Conservation (phyloP, 495 filamentous ascomycete genomes). For the Entonaema liquescens region DNA sequence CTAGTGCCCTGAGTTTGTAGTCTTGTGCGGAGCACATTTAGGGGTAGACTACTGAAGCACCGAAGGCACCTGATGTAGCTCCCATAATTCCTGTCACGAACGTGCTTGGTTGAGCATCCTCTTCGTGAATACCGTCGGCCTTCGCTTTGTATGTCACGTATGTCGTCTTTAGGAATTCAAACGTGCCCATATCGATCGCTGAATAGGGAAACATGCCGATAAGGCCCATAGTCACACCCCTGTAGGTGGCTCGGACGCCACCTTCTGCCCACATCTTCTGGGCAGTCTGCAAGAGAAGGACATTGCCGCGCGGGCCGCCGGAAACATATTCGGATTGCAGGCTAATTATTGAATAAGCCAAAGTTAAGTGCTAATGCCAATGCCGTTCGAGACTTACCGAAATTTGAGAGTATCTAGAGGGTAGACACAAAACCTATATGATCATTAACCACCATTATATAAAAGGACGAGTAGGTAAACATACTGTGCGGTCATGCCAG, state of each 20-base stretch:
- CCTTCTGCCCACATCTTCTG: conserved; percentile 82
- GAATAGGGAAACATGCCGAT: conserved; percentile 98
- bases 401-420: conserved; percentile 98
- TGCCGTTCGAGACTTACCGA: conserved; percentile 56
- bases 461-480: conserved; percentile 37
- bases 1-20: conserved; percentile 94
- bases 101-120: conserved; percentile 79
- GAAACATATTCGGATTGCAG: conserved; percentile 94
- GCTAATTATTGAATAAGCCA: conserved; percentile 52
- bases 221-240: conserved; percentile 90
- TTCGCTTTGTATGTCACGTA: conserved; percentile 76
- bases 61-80: conserved; percentile 88
- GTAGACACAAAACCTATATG: conserved; percentile 83
- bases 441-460: conserved; percentile 26
- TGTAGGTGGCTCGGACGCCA: conserved; percentile 82
- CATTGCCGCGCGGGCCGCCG: conserved; percentile 84
- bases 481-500: conserved; percentile 92
- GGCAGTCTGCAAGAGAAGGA: conserved; percentile 80
- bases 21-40: conserved; percentile 93
- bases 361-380: neutral
- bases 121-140: conserved; percentile 74
- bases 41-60: conserved; percentile 94
- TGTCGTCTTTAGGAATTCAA: conserved; percentile 86
- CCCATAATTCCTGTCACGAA: conserved; percentile 85
- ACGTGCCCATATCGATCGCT: conserved; percentile 94